Base-by-base conservation (phyloP, 495 filamentous ascomycete genomes). In the Penicillium cataractarum region DNA sequence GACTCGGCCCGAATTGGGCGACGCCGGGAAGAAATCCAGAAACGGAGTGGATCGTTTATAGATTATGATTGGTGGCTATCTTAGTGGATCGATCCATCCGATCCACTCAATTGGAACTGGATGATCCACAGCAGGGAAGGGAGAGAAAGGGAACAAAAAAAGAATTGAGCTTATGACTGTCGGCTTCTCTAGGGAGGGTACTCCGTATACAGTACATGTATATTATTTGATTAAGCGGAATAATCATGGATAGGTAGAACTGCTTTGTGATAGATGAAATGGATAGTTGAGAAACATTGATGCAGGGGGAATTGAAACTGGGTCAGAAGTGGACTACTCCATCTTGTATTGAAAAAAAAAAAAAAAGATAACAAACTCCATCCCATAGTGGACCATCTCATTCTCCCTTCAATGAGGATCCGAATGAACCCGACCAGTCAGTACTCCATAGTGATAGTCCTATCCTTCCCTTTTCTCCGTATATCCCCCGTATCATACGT, bases 1-100 rank as follows among this genome's bases (percentile, higher is more conserved):
- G 70, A 73, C 50, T 73, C 70, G 70, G 70, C 68, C 70, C 70
- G 70, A 62, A 69, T 71, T 71, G 58, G 68, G 58, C 40, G 54
- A 61, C 65, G 61, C 68, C 70, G 70, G 68, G 68, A 73, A 65
- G 32, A 6, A 58, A 66, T 71, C 63, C 63, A 64, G 65, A 63
- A 63, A 62, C 35, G 24, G n/a, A 35, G 51, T 54, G 51, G 51
- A 35, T 56, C 44, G 21, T n/a, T 19, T 64, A 40, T 40, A 32
- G 13, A 32, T 53, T 63, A 60, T 71, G 40, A 72, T 71, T 71
- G 67, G 70, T 48, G 0, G n/a, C 1, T 5, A 31, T 17, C 2
- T 19, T 3, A 33, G 54, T 66, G 65, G 46, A 37, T 55, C 29
- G 4, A 13, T 58, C 70, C 67, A 67, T 60, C 61, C 54, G 51